Evolutionary conservation across 345 rosid genomes (phyloP).

Genomic region (Erysimum cheiranthoides): DNA sequence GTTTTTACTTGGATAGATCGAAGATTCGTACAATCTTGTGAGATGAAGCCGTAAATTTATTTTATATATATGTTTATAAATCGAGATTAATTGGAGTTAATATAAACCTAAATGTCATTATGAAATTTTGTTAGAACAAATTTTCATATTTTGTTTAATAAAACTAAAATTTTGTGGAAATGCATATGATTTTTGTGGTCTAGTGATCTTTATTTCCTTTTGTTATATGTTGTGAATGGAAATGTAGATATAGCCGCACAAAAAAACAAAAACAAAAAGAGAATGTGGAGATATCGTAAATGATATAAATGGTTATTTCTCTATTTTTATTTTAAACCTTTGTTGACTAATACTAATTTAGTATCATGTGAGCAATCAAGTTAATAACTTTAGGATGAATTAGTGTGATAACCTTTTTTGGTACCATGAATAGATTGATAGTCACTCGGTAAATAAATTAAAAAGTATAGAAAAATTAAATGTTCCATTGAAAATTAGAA

Average conservation of each 20-base stretch:
- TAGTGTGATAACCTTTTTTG: no score
- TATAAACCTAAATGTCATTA: conserved; percentile 14
- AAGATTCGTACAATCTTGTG: conserved; percentile 8
- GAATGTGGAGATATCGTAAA: not conserved
- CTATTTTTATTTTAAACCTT: not conserved
- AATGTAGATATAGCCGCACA: no score
- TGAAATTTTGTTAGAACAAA: conserved; percentile 33
- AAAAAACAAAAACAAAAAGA: no score
- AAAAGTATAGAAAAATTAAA: no score
- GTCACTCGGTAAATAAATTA: no score
- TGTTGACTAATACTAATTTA: not conserved
- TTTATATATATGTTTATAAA: conserved; percentile 8
- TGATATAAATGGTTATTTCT: not conserved
- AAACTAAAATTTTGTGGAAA: conserved; percentile 7
- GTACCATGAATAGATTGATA: no score
- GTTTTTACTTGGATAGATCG: conserved; percentile 26
- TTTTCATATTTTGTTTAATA: conserved; percentile 28
- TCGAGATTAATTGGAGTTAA: conserved; percentile 41
- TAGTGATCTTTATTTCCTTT: not conserved
- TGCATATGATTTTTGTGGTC: not conserved
- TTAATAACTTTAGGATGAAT: no score
- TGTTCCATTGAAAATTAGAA: no score
- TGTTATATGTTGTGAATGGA: no score
- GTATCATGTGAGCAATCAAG: no score
- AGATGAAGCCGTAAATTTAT: conserved; percentile 15